These are phyloP conservation scores for Geosiphon pyriformis DNA, from an alignment of 192 early-diverging fungal species.

Conservation along the genomic window DNA sequence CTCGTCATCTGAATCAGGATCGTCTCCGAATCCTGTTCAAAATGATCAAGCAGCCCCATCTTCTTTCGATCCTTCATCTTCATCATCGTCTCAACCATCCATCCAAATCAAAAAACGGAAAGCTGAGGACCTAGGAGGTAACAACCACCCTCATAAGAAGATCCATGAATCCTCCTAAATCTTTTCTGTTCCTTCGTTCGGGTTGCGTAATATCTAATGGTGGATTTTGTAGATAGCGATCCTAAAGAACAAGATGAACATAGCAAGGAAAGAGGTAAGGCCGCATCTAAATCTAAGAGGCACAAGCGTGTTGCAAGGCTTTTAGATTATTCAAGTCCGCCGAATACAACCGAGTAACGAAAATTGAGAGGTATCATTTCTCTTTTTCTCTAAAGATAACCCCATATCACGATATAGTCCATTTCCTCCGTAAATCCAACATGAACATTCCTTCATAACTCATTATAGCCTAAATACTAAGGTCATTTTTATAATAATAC, in stretches of 20 bases:
- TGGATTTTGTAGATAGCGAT: background rate
- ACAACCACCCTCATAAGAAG: background rate
- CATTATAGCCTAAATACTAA: no score
- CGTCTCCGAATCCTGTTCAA: background rate
- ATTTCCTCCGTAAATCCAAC: no score
- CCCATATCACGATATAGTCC: no score
- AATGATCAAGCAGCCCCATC: background rate
- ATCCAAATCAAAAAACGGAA: background rate
- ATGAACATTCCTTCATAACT: no score
- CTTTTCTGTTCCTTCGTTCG: background rate
- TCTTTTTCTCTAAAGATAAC: no score
- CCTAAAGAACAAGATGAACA: background rate
- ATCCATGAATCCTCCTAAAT: background rate
- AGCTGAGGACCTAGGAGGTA: background rate
- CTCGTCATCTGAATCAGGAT: background rate
- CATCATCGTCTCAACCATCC: background rate
- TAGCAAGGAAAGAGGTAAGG: background rate
- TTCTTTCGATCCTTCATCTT: background rate
- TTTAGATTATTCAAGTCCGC: background rate
- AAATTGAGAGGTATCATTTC: background rate
- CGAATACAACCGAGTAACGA: background rate
- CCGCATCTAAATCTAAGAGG: no score
- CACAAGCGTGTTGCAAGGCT: background rate
- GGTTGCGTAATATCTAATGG: background rate
- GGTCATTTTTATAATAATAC: no score